Conservation (phyloP, 2,329 filamentous ascomycete species). For the Xenoacremonium recifei region DNA sequence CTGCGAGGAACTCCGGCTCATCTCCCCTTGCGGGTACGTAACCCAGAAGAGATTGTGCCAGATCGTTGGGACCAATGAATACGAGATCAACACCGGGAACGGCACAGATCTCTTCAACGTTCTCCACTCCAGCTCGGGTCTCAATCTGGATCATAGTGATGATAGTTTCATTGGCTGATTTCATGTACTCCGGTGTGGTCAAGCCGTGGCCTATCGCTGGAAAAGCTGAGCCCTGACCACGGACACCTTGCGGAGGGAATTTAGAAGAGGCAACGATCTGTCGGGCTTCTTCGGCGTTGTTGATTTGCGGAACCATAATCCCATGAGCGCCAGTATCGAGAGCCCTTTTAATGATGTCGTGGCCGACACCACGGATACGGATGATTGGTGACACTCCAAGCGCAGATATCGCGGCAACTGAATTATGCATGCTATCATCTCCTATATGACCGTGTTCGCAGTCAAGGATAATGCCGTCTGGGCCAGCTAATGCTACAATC, state of each 20-base stretch:
- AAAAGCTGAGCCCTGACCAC: conserved; percentile 44
- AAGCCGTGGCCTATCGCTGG: conserved; percentile 37
- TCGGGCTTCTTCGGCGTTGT: conserved; percentile 39
- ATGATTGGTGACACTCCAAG: conserved; percentile 41
- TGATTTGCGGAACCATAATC: conserved; percentile 43
- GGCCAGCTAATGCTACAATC: conserved; percentile 45
- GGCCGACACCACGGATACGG: conserved; percentile 31
- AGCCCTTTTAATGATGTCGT: conserved; percentile 40
- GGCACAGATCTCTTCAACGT: conserved; percentile 37
- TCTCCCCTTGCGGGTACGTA: conserved; percentile 45
- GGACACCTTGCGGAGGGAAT: conserved; percentile 42
- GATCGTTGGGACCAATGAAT: conserved; percentile 46
- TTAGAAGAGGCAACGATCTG: conserved; percentile 41
- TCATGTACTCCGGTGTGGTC: conserved; percentile 40
- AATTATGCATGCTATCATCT: conserved; percentile 43
- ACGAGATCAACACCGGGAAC: conserved; percentile 42
- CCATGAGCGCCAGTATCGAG: conserved; percentile 44
- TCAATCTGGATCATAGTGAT: conserved; percentile 46
- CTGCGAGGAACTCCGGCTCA: conserved; percentile 46
- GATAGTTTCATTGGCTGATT: conserved; percentile 41
- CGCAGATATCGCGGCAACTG: conserved; percentile 41
- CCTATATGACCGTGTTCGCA: conserved; percentile 44
- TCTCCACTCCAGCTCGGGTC: conserved; percentile 41
- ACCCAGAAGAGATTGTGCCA: conserved; percentile 36
- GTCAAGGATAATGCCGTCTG: conserved; percentile 49